A percentile compares a stretch with the other conserved stretches of the same genome.
phyloP scores from a whole-genome alignment of 2,329 filamentous ascomycete species.

The Xylariaceae sp. region DNA sequence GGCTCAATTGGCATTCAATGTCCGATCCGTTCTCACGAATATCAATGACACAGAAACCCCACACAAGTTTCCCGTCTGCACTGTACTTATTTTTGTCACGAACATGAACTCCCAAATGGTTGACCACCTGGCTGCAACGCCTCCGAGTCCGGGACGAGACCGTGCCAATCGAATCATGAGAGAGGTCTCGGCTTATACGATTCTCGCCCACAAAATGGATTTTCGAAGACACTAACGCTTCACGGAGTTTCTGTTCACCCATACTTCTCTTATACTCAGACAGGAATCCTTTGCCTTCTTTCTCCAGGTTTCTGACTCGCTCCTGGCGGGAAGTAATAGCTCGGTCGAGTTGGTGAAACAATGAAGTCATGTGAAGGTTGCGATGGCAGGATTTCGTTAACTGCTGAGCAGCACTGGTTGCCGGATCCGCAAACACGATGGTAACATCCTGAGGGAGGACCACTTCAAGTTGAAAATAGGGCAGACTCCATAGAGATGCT shows the following conservation, averaged over 20 bases:
- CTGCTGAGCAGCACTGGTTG: no score
- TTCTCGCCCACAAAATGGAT: constrained; percentile 11
- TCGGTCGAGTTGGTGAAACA: no score
- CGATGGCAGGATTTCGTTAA: no score
- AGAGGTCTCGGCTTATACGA: constrained; percentile 1
- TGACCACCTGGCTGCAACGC: neutral
- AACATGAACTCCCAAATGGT: neutral
- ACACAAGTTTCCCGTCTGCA: constrained; percentile 3
- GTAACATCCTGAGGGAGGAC: no score
- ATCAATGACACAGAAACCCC: accelerated
- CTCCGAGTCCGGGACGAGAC: constrained; percentile 12
- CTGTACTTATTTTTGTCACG: neutral
- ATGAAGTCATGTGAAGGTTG: no score
- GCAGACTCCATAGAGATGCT: neutral
- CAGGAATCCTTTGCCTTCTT: neutral
- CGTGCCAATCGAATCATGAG: neutral
- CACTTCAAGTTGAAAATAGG: constrained; percentile 1
- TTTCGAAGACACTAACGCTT: neutral
- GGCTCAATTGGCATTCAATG: neutral
- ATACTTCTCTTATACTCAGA: constrained; percentile 5
- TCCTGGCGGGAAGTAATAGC: neutral
- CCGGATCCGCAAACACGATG: no score
- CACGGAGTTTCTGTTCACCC: neutral
- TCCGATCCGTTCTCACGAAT: constrained; percentile 6
- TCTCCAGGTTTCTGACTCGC: neutral